These are phyloP conservation scores for Silene uniflora DNA, from an alignment of 148 eudicot genomes.

Conservation along the genomic window DNA sequence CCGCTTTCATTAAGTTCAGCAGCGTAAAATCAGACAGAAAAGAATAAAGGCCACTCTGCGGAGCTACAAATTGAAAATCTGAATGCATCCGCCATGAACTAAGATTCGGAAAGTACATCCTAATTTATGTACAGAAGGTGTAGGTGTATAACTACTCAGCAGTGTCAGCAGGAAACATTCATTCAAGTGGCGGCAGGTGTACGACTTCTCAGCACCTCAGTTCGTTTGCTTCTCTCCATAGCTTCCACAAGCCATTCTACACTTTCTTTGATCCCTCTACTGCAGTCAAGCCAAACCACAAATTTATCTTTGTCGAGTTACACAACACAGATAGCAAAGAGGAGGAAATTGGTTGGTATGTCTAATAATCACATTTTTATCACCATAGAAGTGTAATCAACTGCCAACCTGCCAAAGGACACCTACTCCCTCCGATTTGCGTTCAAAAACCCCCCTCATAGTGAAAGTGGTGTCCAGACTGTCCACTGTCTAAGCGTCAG, in stretches of 20 bases:
- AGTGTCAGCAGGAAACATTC: neutral
- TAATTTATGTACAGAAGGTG: conserved; percentile 10
- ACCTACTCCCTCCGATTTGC: too few relatives aligned
- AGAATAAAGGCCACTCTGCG: neutral
- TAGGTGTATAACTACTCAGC: neutral
- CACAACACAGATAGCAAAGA: too few relatives aligned
- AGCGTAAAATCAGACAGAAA: neutral
- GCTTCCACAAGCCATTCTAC: conserved; percentile 89
- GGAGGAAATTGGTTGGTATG: too few relatives aligned
- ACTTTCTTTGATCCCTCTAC: conserved; percentile 85
- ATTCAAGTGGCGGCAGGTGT: conserved; percentile 37
- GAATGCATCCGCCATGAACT: neutral
- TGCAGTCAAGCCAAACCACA: conserved; percentile 30
- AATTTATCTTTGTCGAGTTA: too few relatives aligned
- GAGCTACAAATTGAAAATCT: neutral
- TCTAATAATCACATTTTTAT: too few relatives aligned
- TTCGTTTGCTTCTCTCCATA: conserved; percentile 94
- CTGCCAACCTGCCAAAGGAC: too few relatives aligned
- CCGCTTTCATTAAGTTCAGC: too few relatives aligned
- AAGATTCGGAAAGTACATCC: neutral
- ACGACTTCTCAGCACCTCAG: conserved; percentile 72
- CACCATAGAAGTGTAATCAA: too few relatives aligned
- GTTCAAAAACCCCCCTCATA: too few relatives aligned
- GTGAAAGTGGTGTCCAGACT: too few relatives aligned
- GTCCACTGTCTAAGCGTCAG: too few relatives aligned